These are phyloP conservation scores for Claviceps sp. DNA, from an alignment of 2,329 filamentous ascomycete genomes.

Conservation along the genomic window DNA sequence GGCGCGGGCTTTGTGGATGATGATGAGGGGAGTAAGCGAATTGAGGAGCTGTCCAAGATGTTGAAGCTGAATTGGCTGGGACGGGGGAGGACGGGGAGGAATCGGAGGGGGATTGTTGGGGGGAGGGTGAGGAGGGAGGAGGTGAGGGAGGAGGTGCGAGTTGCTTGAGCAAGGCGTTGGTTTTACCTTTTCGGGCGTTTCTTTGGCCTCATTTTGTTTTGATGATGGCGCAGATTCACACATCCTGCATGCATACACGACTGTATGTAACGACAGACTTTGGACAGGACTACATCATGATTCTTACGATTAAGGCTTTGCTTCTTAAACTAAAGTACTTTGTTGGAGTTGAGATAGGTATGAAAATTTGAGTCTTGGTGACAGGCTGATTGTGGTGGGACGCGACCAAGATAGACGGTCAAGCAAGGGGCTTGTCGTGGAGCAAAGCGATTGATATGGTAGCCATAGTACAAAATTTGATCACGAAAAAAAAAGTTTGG, in stretches of 20 bases:
- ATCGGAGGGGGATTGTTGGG: constrained; percentile 81
- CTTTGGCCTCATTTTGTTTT: not conserved
- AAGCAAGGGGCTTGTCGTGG: too few relatives aligned
- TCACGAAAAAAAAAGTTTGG: not conserved
- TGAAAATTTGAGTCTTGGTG: too few relatives aligned
- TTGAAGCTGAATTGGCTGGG: constrained; percentile 97
- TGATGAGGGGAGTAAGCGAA: constrained; percentile 62
- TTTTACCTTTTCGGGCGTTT: not conserved
- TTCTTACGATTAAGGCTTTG: too few relatives aligned
- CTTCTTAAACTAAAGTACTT: too few relatives aligned
- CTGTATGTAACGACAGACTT: too few relatives aligned
- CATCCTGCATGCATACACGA: too few relatives aligned
- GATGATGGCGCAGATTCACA: not conserved
- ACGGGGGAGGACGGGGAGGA: constrained; percentile 74
- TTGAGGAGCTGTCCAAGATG: constrained; percentile 72
- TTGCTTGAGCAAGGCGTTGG: constrained; percentile 16
- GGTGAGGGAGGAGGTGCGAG: constrained; percentile 27
- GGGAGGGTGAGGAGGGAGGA: constrained; percentile 36
- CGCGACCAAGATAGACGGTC: too few relatives aligned
- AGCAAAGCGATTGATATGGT: too few relatives aligned
- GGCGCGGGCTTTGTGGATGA: constrained; percentile 31
- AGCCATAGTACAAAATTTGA: too few relatives aligned
- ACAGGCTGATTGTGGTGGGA: too few relatives aligned
- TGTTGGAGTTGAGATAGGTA: too few relatives aligned
- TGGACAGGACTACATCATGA: not conserved